These are phyloP conservation scores for Limonomyces culmigenus DNA, from an alignment of 1,284 basidiomycete genomes.

Conservation along the genomic window DNA sequence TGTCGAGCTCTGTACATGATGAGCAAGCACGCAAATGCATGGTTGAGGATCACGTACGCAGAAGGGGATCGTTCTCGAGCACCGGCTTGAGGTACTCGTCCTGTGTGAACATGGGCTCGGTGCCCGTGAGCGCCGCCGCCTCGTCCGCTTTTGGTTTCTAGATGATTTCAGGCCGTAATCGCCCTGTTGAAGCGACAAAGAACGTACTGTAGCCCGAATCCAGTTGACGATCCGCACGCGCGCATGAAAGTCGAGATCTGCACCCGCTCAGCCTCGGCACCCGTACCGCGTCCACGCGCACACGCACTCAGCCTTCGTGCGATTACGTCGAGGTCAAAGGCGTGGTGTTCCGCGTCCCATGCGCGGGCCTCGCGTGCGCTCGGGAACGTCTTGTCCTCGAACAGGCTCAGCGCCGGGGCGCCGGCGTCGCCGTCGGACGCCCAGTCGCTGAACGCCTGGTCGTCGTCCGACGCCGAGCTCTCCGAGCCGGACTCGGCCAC, in stretches of 20 bases:
- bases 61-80: conserved; percentile 70
- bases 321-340: conserved; percentile 41
- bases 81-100: conserved; percentile 71
- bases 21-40: not conserved
- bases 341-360: conserved; percentile 47
- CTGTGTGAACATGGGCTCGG: conserved; percentile 46
- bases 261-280: conserved; percentile 7
- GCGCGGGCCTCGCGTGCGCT: conserved; percentile 43
- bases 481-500: not conserved
- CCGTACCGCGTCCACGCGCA: conserved; percentile 1
- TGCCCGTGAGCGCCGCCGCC: conserved; percentile 28
- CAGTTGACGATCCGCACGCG: conserved; percentile 74
- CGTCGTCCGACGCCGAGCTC: conserved; percentile 28
- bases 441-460: conserved; percentile 72
- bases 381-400: conserved; percentile 49
- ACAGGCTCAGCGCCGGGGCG: conserved; percentile 60
- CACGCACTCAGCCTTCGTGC: conserved; percentile 35
- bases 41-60: conserved; percentile 40
- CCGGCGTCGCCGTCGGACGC: conserved; percentile 42
- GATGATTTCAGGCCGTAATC: conserved; percentile 16
- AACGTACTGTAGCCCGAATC: conserved; percentile 29
- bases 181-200: conserved; percentile 1
- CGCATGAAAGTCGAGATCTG: conserved; percentile 48
- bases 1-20: conserved; percentile 15
- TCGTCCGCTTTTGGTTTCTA: conserved; percentile 6